Percentiles rank a stretch among this genome's conserved stretches.
Evolutionary conservation across 2,329 filamentous ascomycete species (phyloP).

Genomic region (Pezicula rhizophila): DNA sequence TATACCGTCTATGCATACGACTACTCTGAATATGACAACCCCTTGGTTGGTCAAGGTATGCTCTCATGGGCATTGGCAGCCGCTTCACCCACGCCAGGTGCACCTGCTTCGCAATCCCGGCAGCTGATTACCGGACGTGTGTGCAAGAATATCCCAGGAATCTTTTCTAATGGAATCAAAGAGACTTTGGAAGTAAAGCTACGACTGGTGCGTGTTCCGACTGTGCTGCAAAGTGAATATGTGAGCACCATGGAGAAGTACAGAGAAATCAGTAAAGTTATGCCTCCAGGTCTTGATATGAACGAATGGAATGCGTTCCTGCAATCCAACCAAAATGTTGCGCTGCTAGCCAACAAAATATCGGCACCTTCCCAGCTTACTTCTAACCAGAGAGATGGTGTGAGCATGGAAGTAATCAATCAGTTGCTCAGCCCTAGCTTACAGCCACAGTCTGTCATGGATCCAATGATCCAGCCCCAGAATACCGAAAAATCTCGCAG

Average conservation of each 20-base stretch:
- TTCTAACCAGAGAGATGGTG: constrained; percentile 17
- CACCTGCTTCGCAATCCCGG: constrained; percentile 54
- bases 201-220: constrained; percentile 70
- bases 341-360: constrained; percentile 28
- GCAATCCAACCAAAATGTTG: constrained; percentile 57
- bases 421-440: constrained; percentile 25
- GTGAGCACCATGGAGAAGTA: constrained; percentile 55
- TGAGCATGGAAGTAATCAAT: constrained; percentile 28
- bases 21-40: constrained; percentile 90
- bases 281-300: constrained; percentile 58
- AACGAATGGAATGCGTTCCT: constrained; percentile 75
- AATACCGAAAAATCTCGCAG: constrained; percentile 11
- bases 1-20: constrained; percentile 98
- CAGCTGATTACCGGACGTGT: constrained; percentile 82
- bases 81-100: constrained; percentile 47
- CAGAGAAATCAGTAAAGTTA: constrained; percentile 49
- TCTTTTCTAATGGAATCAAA: constrained; percentile 76
- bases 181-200: constrained; percentile 93
- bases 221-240: constrained; percentile 51
- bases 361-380: constrained; percentile 5
- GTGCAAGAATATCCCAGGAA: constrained; percentile 74
- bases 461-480: constrained; percentile 12
- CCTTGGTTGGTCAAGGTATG: constrained; percentile 92
- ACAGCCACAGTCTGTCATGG: constrained; percentile 14
- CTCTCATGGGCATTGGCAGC: constrained; percentile 71